These are phyloP conservation scores for Porcisia deanei DNA, from an alignment of 208 protist species.

Conservation along the genomic window DNA sequence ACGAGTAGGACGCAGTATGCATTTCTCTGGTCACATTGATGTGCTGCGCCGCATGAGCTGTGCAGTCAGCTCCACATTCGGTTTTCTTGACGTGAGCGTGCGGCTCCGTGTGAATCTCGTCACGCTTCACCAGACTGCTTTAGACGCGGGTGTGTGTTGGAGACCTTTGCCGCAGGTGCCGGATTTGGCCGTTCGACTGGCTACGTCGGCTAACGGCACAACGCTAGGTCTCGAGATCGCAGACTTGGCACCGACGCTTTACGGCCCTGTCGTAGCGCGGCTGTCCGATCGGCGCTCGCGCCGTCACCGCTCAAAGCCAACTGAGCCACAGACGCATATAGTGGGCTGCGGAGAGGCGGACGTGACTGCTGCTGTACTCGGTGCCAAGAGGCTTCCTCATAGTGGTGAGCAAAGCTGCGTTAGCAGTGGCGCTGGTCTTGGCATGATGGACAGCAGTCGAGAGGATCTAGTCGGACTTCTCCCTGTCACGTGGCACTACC, in stretches of 20 bases:
- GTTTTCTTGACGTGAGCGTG: conserved; percentile 47
- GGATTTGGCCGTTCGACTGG: conserved; percentile 38
- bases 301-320: neutral
- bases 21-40: conserved; percentile 67
- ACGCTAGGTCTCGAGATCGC: conserved; percentile 50
- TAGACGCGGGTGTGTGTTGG: conserved; percentile 63
- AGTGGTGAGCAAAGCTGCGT: neutral
- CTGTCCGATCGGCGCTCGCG: conserved; percentile 9
- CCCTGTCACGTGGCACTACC: conserved; percentile 31
- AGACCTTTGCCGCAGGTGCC: conserved; percentile 39
- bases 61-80: conserved; percentile 54
- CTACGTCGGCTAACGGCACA: conserved; percentile 47
- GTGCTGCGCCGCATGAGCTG: conserved; percentile 70
- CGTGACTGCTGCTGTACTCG: neutral
- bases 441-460: neutral
- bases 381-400: neutral
- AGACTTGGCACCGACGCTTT: conserved; percentile 42
- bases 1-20: conserved; percentile 43
- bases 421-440: neutral
- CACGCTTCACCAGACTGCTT: conserved; percentile 70
- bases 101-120: conserved; percentile 76
- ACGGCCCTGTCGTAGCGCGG: conserved; percentile 20
- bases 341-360: neutral
- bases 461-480: conserved; percentile 27
- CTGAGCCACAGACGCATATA: neutral